phyloP scores from a whole-genome alignment of 2,329 filamentous ascomycete species.

The Alternaria ventricosa region DNA sequence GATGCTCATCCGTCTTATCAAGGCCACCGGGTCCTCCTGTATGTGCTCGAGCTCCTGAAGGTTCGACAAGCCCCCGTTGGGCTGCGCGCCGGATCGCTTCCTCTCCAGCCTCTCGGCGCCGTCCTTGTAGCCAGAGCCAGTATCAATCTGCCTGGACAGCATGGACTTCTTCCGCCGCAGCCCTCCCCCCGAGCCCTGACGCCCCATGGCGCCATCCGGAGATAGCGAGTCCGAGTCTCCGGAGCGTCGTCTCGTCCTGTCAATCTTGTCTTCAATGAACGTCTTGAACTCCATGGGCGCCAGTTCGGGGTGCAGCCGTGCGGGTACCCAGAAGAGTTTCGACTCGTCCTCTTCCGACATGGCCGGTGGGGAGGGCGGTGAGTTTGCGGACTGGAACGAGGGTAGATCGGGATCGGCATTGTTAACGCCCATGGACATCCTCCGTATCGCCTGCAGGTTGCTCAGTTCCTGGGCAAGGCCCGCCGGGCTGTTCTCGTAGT shows the following conservation, averaged over 20 bases:
- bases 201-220: constrained; percentile 60
- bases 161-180: constrained; percentile 91
- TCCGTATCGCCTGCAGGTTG: constrained; percentile 86
- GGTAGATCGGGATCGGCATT: constrained; percentile 75
- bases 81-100: constrained; percentile 67
- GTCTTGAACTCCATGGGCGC: constrained; percentile 96
- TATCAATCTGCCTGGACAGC: constrained; percentile 90
- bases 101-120: constrained; percentile 81
- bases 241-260: constrained; percentile 85
- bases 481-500: constrained; percentile 87
- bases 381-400: constrained; percentile 67
- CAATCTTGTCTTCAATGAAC: constrained; percentile 91
- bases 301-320: constrained; percentile 89
- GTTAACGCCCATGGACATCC: constrained; percentile 93
- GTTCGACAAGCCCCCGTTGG: constrained; percentile 60
- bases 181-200: constrained; percentile 63
- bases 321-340: constrained; percentile 93
- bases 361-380: constrained; percentile 70
- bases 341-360: constrained; percentile 83
- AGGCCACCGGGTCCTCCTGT: constrained; percentile 77
- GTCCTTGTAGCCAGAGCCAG: constrained; percentile 76
- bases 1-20: constrained; percentile 73
- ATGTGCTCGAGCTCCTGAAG: constrained; percentile 76
- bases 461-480: constrained; percentile 91
- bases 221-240: constrained; percentile 69